Evolutionary conservation across 2,329 filamentous ascomycete species (phyloP).

Genomic region (Helminthosporium solani): DNA sequence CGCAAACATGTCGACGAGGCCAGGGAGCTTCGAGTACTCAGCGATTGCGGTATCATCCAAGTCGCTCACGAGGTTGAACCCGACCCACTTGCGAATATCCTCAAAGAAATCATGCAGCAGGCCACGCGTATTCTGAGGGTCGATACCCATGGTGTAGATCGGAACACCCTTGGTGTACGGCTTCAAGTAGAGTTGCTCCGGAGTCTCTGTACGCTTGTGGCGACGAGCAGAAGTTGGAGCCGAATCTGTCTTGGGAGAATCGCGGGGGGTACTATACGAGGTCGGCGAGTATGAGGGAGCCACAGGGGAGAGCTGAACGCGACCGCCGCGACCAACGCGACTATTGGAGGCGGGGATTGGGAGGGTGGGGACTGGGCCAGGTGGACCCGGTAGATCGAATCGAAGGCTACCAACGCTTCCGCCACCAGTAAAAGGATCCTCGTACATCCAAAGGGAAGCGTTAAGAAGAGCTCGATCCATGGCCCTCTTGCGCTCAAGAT

Average conservation of each 20-base stretch:
- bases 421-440: neutral
- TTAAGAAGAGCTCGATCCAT: neutral
- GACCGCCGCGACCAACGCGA: neutral
- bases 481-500: neutral
- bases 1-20: slow-evolving; percentile 2
- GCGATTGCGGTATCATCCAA: slow-evolving; percentile 5
- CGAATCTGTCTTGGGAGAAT: neutral
- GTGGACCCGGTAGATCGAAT: neutral
- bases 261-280: neutral
- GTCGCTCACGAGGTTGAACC: slow-evolving; percentile 5
- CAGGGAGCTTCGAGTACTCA: slow-evolving; percentile 1
- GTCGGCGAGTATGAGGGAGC: neutral
- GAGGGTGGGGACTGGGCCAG: neutral
- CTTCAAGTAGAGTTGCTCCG: slow-evolving; percentile 15
- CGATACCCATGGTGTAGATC: slow-evolving; percentile 19
- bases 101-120: slow-evolving; percentile 26
- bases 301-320: neutral
- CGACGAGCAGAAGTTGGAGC: slow-evolving; percentile 3
- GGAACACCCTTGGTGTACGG: slow-evolving; percentile 7
- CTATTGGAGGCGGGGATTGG: neutral
- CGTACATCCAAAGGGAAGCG: neutral
- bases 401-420: neutral
- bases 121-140: slow-evolving; percentile 18
- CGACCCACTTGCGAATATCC: slow-evolving; percentile 19
- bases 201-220: slow-evolving; percentile 20